Conservation (phyloP, 768 basidiomycete genomes). For the Boletus tylopilopsis region DNA sequence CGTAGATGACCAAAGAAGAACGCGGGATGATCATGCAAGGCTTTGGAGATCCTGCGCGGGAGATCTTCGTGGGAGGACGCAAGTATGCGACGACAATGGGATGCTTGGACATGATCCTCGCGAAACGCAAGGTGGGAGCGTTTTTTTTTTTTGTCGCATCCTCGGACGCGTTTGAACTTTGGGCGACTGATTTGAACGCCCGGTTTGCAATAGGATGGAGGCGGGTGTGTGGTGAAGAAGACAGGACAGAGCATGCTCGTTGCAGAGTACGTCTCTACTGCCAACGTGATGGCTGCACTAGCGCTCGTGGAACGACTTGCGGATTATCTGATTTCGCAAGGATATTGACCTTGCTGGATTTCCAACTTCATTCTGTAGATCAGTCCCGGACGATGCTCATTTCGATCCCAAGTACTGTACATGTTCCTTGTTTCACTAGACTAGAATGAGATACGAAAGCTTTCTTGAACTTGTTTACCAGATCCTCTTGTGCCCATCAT, state of each 20-base stretch:
- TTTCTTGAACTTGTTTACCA: neutral
- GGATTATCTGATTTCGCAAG: conserved; percentile 22
- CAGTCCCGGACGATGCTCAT: neutral
- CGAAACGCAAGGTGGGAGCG: conserved; percentile 16
- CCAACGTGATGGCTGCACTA: conserved; percentile 8
- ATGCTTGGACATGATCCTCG: conserved; percentile 24
- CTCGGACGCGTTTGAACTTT: neutral
- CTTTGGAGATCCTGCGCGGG: conserved; percentile 20
- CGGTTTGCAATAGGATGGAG: conserved; percentile 14
- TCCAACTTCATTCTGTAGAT: too few species aligned
- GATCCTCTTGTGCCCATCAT: neutral
- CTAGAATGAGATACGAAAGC: neutral
- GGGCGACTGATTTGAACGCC: neutral
- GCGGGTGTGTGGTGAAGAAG: conserved; percentile 26
- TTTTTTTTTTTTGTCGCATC: neutral
- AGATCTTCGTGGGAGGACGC: conserved; percentile 22
- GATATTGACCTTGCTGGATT: too few species aligned
- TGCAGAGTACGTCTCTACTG: conserved; percentile 17
- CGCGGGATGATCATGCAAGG: conserved; percentile 16
- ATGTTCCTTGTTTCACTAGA: neutral
- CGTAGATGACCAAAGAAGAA: conserved; percentile 23
- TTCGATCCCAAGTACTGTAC: neutral
- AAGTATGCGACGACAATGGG: conserved; percentile 27
- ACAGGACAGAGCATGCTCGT: conserved; percentile 24
- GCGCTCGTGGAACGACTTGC: conserved; percentile 21